A percentile compares a stretch with the other conserved stretches of the same genome.
Evolutionary conservation across 345 rosid genomes (phyloP).

Genomic region (Gossypium mustelinum): DNA sequence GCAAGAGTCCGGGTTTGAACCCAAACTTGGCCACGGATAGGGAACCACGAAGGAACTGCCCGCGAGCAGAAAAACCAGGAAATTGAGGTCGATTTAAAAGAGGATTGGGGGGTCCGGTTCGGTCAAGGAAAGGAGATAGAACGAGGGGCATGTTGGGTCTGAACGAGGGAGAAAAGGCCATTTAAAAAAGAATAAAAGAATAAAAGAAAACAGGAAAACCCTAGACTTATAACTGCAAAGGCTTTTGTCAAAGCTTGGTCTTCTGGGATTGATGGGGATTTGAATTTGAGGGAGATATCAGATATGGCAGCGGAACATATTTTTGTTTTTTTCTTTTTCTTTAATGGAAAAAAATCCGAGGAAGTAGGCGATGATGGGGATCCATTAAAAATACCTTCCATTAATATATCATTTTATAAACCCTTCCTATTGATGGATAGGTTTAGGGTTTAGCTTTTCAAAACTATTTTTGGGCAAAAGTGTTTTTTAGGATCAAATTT

Average conservation of each 20-base stretch:
- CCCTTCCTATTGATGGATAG: no score
- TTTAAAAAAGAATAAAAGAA: background rate
- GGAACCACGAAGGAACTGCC: conserved; percentile 11
- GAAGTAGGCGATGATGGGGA: background rate
- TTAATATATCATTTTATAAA: no score
- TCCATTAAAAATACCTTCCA: no score
- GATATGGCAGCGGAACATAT: background rate
- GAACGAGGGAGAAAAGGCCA: conserved; percentile 5
- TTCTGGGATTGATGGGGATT: background rate
- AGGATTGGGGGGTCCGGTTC: background rate
- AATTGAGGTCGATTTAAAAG: conserved; percentile 7
- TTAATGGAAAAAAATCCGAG: background rate
- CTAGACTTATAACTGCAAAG: background rate
- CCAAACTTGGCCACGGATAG: conserved; percentile 8
- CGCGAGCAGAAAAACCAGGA: background rate
- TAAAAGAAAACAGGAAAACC: background rate
- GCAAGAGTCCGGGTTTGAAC: conserved; percentile 4
- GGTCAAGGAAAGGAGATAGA: conserved; percentile 7
- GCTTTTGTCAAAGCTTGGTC: background rate
- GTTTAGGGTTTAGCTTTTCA: no score
- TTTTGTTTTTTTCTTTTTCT: background rate
- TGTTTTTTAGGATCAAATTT: no score
- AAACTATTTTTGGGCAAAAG: no score
- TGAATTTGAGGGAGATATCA: background rate
- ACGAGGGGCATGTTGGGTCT: background rate